Evolutionary conservation across 306 rosid species (phyloP).

Genomic region (Prunus davidiana): DNA sequence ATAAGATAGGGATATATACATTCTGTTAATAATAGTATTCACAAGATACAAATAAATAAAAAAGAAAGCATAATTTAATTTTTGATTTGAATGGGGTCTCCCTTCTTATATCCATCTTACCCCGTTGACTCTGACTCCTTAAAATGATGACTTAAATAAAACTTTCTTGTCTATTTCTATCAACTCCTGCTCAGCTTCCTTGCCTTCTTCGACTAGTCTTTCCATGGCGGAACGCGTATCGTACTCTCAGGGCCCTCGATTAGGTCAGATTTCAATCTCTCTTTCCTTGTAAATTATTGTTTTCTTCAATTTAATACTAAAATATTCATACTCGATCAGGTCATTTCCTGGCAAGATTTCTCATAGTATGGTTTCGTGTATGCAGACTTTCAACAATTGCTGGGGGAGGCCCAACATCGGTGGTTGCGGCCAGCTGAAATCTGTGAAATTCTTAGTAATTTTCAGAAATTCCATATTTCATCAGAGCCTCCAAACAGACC

Average conservation of each 20-base stretch:
- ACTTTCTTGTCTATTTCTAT: background rate
- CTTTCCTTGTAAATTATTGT: background rate
- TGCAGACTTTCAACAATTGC: slow-evolving; percentile 74
- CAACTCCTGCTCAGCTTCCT: background rate
- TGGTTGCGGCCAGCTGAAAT: slow-evolving; percentile 97
- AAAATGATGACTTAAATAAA: background rate
- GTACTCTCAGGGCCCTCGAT: slow-evolving; percentile 58
- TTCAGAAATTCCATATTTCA: slow-evolving; percentile 59
- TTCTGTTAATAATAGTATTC: too few relatives aligned
- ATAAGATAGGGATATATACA: too few relatives aligned
- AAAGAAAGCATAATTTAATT: too few relatives aligned
- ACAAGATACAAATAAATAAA: too few relatives aligned
- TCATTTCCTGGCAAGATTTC: background rate
- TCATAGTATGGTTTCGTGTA: slow-evolving; percentile 11
- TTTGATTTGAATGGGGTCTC: too few relatives aligned
- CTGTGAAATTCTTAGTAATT: slow-evolving; percentile 87
- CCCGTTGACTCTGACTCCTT: background rate
- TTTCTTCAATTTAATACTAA: background rate
- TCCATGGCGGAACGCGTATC: slow-evolving; percentile 76
- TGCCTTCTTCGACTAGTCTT: background rate
- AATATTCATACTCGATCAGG: background rate
- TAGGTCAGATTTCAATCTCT: slow-evolving; percentile 49
- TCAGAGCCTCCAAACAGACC: slow-evolving; percentile 86
- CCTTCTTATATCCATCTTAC: background rate
- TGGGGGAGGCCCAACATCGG: slow-evolving; percentile 73